A percentile compares a stretch with the other conserved stretches of the same genome.
Conservation (phyloP, 495 filamentous ascomycete species). For the Lindgomyces ingoldianus region DNA sequence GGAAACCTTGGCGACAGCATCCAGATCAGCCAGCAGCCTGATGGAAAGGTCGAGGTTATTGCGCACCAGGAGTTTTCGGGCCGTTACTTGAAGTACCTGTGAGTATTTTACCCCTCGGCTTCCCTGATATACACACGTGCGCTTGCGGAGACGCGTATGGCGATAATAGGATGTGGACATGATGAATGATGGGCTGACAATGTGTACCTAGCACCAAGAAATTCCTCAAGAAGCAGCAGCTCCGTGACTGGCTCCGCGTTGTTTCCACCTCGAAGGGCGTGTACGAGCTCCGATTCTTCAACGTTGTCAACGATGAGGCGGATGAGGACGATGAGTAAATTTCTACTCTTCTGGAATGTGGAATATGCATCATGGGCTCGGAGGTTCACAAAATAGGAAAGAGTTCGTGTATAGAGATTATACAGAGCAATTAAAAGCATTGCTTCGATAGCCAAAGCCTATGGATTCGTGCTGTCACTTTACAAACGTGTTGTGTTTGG, state of each 20-base stretch:
- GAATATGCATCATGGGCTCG: slow-evolving; percentile 15
- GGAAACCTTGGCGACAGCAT: slow-evolving; percentile 96
- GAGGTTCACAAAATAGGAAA: slow-evolving; percentile 4
- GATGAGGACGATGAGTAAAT: slow-evolving; percentile 97
- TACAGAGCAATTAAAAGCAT: slow-evolving; percentile 6
- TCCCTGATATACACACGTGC: neutral
- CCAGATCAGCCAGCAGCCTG: slow-evolving; percentile 82
- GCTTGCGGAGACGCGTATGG: neutral
- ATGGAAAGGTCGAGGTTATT: slow-evolving; percentile 97
- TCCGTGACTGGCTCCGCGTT: slow-evolving; percentile 99
- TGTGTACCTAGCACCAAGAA: slow-evolving; percentile 82
- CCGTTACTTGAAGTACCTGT: slow-evolving; percentile 99
- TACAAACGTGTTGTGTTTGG: neutral
- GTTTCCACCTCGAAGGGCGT: slow-evolving; percentile 95
- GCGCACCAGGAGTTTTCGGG: slow-evolving; percentile 97
- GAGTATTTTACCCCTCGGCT: slow-evolving; percentile 51
- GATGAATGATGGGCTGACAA: slow-evolving; percentile 13
- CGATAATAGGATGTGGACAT: neutral
- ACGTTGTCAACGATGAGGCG: slow-evolving; percentile 94
- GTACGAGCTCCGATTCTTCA: slow-evolving; percentile 99
- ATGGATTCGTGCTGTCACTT: no score
- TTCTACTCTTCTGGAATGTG: neutral
- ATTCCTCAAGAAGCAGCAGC: slow-evolving; percentile 99
- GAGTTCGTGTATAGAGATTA: neutral
- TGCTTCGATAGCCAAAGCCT: neutral